Base-by-base conservation (phyloP, 441 rosid genomes). In the Erysimum cheiri region DNA sequence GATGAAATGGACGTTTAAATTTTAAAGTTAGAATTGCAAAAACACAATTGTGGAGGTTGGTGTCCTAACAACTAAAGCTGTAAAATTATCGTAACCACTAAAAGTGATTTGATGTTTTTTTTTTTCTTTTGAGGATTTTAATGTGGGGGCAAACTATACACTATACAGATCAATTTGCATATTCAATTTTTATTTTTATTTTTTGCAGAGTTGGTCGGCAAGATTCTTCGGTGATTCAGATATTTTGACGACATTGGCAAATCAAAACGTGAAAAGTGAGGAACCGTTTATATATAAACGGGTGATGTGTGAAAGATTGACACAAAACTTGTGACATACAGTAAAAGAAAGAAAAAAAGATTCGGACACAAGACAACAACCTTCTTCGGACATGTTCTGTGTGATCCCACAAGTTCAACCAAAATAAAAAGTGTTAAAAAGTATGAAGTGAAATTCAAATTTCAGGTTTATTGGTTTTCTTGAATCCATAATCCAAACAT, bases 1-100 rank as follows among this genome's bases (percentile, higher is more conserved):
- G 31, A 26, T 39, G 59, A 37, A 32, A 4, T 39, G 24, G 35
- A 53, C 62, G 69, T 47, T 58, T 50, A 49, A 36, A 43, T 2
- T 57, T 36, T 36, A 13, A 64, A 49, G n/a, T 4, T 49, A 48
- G 33, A 41, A 9, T 44, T 24, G 14, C 29, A 33, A 53, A 54
- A 32, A 71, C 17, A 28, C 13, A 46, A 8, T 60, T 74, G 73
- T 67, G 73, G 69, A 61, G 52, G 78, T 74, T 74, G 73, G 52
- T 74, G 59, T 60, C 33, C n/a, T 67, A 74, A 74, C 78, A 74
- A 74, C 78, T 74, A 74, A 74, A 74, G 78, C 44, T 53, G 64
- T 17, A 47, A 74, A 60, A 60, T 67, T 53, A 74, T 67, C 36
- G 57, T 17, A 67, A 74, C 78, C 64, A 74, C 78, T 74, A 73